Evolutionary conservation across 1,284 basidiomycete genomes (phyloP), one percentile per base, ranked within the genome.

Genomic region (Pterulicium gracile): DNA sequence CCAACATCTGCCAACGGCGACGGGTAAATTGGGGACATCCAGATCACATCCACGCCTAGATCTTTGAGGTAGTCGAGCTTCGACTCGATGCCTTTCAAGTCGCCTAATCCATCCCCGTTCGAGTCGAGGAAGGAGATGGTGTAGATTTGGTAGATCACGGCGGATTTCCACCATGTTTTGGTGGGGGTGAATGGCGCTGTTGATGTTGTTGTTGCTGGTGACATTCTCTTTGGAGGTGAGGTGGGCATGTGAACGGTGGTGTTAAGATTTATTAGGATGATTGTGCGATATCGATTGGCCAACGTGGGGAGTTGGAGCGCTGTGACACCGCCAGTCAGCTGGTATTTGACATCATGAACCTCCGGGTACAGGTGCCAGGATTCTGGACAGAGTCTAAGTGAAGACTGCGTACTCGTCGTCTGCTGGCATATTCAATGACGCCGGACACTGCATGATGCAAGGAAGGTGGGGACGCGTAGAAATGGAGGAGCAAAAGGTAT

Each of bases 21-120:
- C 45, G 71, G 70, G 62, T 85, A 88, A 50, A 88, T 83, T 19
- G 88, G 86, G 3, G 70, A 77, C 22, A 88, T 64, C 85, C 85
- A 89, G 22, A 88, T 60, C 1, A 84, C 75, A 54, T 87, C 79
- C 17, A 81, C 73, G 2, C 84, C 86, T 4, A 89, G 68, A 49
- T 75, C 69, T 54, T 77, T 72, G 50, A 89, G 67, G 61, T 89
- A 85, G 55, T 82, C 80, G 7, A 88, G 66, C 56, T 81, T 81
- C 21, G 65, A 56, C 27, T 66, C 61, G 51, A 90, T 85, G 13
- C 84, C 83, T 32, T 72, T 71, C 23, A 90, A 69, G 61, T 89
- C 86, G 12, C 87, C 87, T 47, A 83, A 67, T 1, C 84, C 86
- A 59, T 87, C 82, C 4, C 77, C 80, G 51, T 84, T 86, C 35